Evolutionary conservation across 345 rosid genomes (phyloP).

Genomic region (Capsella bursapastoris): DNA sequence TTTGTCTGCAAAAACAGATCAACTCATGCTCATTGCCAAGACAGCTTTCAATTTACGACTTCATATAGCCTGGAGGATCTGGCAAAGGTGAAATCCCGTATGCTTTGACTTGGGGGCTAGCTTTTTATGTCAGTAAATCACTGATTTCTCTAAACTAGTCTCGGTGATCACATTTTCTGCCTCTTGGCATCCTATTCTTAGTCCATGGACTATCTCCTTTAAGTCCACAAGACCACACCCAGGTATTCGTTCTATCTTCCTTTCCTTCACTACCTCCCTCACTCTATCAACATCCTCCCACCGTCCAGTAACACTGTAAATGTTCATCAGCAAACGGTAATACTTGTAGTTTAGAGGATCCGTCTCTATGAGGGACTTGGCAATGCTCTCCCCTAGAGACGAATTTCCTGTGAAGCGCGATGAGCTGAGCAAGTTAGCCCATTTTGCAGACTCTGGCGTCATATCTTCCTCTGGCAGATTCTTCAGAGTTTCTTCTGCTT

Average conservation of each 20-base stretch:
- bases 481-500: conserved; percentile 60
- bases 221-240: conserved; percentile 68
- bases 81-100: conserved; percentile 7
- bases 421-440: conserved; percentile 59
- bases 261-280: conserved; percentile 54
- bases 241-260: conserved; percentile 51
- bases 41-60: conserved; percentile 16
- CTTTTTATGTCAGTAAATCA: conserved; percentile 28
- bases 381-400: conserved; percentile 57
- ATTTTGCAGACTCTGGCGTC: conserved; percentile 52
- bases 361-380: conserved; percentile 52
- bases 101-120: background rate
- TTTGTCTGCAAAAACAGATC: conserved; percentile 27
- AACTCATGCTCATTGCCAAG: conserved; percentile 3
- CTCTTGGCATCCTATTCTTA: conserved; percentile 25
- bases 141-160: conserved; percentile 33
- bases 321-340: conserved; percentile 60
- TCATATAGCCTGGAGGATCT: conserved; percentile 29
- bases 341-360: conserved; percentile 62
- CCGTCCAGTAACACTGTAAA: conserved; percentile 61
- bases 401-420: conserved; percentile 58
- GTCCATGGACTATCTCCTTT: conserved; percentile 62
- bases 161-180: conserved; percentile 23
- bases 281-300: conserved; percentile 64
- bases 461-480: conserved; percentile 45